These are phyloP conservation scores for Clavariopsis aquatica DNA, from an alignment of 495 filamentous ascomycete genomes.

Conservation along the genomic window DNA sequence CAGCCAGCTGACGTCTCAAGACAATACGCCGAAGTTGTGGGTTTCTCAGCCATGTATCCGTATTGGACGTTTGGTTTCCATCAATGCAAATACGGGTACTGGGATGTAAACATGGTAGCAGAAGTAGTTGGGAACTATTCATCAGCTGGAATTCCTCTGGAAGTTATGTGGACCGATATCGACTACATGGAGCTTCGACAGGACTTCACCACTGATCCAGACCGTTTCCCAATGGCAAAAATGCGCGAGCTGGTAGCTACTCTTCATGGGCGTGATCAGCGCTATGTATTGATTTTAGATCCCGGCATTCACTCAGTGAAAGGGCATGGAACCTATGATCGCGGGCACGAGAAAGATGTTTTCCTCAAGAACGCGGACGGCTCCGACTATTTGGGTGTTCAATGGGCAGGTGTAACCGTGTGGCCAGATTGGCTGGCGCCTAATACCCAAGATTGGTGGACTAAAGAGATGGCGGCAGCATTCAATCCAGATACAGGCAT, in stretches of 20 bases:
- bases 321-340: constrained; percentile 57
- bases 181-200: constrained; percentile 51
- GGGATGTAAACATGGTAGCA: constrained; percentile 74
- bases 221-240: constrained; percentile 66
- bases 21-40: constrained; percentile 75
- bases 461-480: constrained; percentile 65
- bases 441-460: constrained; percentile 71
- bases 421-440: constrained; percentile 78
- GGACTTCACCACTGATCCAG: constrained; percentile 63
- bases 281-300: constrained; percentile 59
- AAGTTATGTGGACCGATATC: constrained; percentile 91
- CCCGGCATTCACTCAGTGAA: constrained; percentile 56
- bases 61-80: constrained; percentile 88
- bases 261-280: constrained; percentile 72
- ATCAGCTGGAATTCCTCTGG: constrained; percentile 71
- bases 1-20: constrained; percentile 67
- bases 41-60: constrained; percentile 67
- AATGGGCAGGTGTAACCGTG: constrained; percentile 30
- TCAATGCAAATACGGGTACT: constrained; percentile 74
- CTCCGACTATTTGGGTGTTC: constrained; percentile 38
- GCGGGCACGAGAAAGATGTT: constrained; percentile 58
- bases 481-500: constrained; percentile 67
- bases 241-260: constrained; percentile 71
- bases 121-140: constrained; percentile 82
- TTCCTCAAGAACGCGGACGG: constrained; percentile 51